Evolutionary conservation across 441 rosid genomes (phyloP).

Genomic region (Croton setiger): DNA sequence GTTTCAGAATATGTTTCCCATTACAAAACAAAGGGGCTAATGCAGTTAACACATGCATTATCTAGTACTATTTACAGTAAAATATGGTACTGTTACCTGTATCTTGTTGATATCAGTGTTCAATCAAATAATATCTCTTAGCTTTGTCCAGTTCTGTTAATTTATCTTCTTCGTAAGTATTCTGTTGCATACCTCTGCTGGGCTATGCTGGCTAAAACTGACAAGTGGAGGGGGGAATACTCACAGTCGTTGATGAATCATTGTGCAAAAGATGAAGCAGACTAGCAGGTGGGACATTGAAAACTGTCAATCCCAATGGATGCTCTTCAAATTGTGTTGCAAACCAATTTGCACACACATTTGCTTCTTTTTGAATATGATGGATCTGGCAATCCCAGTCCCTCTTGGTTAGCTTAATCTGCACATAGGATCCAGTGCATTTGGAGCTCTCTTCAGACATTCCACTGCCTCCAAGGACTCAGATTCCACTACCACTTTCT

Average conservation of each 20-base stretch:
- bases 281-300: constrained; percentile 36
- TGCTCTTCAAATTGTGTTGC: constrained; percentile 27
- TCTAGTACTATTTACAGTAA: too few species aligned
- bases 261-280: constrained; percentile 32
- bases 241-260: constrained; percentile 17
- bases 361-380: constrained; percentile 28
- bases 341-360: constrained; percentile 42
- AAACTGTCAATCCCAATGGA: constrained; percentile 20
- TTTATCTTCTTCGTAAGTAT: neutral
- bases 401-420: constrained; percentile 26
- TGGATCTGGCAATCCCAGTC: constrained; percentile 44
- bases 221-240: neutral
- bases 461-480: constrained; percentile 27
- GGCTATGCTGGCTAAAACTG: neutral
- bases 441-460: constrained; percentile 25
- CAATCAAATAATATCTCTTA: neutral
- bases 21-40: too few species aligned
- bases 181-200: neutral
- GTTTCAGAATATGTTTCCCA: too few species aligned
- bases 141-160: neutral
- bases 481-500: constrained; percentile 38
- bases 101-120: neutral
- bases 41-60: too few species aligned
- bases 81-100: neutral
- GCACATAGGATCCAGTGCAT: constrained; percentile 18